Evolutionary conservation across 2,329 filamentous ascomycete genomes (phyloP), one percentile per base, ranked within the genome.

Genomic region (Bipolaris oryzae): DNA sequence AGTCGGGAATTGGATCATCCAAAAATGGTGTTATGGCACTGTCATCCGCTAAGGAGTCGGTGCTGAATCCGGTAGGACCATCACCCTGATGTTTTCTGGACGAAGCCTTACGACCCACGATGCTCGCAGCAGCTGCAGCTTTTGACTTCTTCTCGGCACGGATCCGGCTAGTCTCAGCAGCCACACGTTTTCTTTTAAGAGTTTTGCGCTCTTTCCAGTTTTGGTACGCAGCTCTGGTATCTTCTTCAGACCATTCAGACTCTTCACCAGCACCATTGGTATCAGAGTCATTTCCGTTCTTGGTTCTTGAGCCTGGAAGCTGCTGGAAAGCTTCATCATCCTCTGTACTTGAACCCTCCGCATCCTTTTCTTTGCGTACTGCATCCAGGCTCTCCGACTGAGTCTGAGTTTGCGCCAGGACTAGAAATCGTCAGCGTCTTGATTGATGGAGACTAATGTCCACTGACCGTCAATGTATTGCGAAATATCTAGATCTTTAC

Each of bases 151-250:
- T 73, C 43, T 79, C 75, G 11, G 76, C 79, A 56, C 83, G 83
- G 0, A 76, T 72, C 47, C 79, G 81, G 58, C 77, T 79, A 15
- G 81, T 83, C 25, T 79, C 79, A 21, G 80, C 80, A 1, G 79
- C 79, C 5, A 75, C 74, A 46, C 80, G 80, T 64, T 85, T 85
- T 35, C 83, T 79, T 63, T 86, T 84, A 0, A 78, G 71, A 0
- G 78, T 77, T 57, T 83, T 86, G 44, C 84, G 80, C 48, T 86
- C 85, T 69, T 88, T 89, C 72, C 87, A 88, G n/a, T 82, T 81
- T 38, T 84, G 77, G 61, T 91, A 91, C 7, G 82, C 81, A 20
- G 81, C 80, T 23, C 85, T 83, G 1, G 67, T 65, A 50, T 80
- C 76, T 37, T 85, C 85, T 34, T 88, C 85, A 54, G 87, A 85